Conservation (phyloP, 441 rosid species). For the Arabidopsis hybrid region DNA sequence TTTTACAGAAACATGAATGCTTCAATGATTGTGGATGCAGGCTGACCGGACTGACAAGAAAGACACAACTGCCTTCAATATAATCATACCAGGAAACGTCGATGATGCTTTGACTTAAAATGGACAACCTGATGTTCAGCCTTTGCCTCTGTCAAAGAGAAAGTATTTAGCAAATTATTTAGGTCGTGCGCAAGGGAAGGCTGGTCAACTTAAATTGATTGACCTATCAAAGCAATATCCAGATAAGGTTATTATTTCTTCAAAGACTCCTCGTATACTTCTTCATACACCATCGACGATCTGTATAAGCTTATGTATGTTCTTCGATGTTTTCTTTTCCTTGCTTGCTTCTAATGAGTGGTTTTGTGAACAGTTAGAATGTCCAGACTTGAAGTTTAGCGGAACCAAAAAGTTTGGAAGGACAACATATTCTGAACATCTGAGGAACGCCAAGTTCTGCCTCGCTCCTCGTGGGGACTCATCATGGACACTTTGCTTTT, state of each 20-base stretch:
- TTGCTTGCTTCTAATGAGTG: too few relatives aligned
- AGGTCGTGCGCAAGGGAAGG: constrained; percentile 90
- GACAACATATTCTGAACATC: constrained; percentile 85
- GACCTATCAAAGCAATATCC: constrained; percentile 84
- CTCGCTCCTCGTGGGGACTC: constrained; percentile 97
- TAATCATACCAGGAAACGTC: constrained; percentile 81
- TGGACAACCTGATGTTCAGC: constrained; percentile 58
- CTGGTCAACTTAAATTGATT: constrained; percentile 85
- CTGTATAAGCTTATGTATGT: constrained; percentile 16
- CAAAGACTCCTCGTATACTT: constrained; percentile 7
- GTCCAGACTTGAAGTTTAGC: constrained; percentile 89
- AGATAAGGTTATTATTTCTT: constrained; percentile 64
- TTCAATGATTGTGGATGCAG: constrained; percentile 52
- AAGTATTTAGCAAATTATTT: constrained; percentile 88
- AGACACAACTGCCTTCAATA: constrained; percentile 79
- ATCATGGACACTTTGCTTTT: constrained; percentile 97
- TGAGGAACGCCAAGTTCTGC: constrained; percentile 91
- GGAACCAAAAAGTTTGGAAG: constrained; percentile 84
- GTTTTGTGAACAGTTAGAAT: constrained; percentile 75
- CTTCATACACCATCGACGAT: not conserved
- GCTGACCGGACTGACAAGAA: constrained; percentile 95
- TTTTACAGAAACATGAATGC: too few relatives aligned
- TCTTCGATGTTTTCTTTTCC: not conserved
- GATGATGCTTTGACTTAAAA: constrained; percentile 74
- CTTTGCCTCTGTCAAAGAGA: constrained; percentile 78